Base-by-base conservation (phyloP, 2,329 filamentous ascomycete species). In the Hypoxylon sp. region DNA sequence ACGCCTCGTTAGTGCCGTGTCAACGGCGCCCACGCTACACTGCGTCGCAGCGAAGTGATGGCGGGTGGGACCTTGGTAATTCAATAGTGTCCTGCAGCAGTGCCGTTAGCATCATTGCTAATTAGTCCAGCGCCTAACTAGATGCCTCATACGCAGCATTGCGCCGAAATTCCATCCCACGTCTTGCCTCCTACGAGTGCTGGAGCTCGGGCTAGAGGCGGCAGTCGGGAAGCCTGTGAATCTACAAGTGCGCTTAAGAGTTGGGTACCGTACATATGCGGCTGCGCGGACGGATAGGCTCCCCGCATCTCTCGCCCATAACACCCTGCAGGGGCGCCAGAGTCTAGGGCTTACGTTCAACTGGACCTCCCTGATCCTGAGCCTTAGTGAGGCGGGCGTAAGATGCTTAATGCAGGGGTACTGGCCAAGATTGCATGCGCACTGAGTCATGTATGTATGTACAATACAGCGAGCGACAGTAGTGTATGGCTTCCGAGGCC, bases 361-460 rank as follows among this genome's bases (percentile, higher is more conserved):
- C 58, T 69, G 66, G 66, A n/a, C 21, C 37, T 42, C 42, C 58
- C 46, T 63, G 27, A 53, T 62, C 62, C 66, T 51, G 59, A 48
- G 31, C 13, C 42, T 58, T 39, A 59, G 63, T 69, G 67, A 69
- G 67, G 67, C 67, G 67, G 51, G 39, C 53, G 39, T 54, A 56
- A 53, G 48, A 68, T 65, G 65, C 55, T 58, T 61, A 62, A 70
- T 65, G 68, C 68, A 70, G 68, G 68, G 68, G 62, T 29, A 53
- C 29, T 19, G 13, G 17, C 52, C 39, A 60, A 48, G 56, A 48
- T 57, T 59, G 44, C 61, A 57, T 60, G 55, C 62, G 44, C 61
- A 62, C 57, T 53, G 65, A 61, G 58, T 32, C 29, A 32, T 53
- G 17, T 35, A 44, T 17, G n/a, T 48, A 54, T 21, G 17, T 44